Percentiles rank a stretch among this genome's conserved stretches.
These are phyloP conservation scores for Blastocystis sp. DNA, from an alignment of 352 stramenopile species.

Conservation along the genomic window DNA sequence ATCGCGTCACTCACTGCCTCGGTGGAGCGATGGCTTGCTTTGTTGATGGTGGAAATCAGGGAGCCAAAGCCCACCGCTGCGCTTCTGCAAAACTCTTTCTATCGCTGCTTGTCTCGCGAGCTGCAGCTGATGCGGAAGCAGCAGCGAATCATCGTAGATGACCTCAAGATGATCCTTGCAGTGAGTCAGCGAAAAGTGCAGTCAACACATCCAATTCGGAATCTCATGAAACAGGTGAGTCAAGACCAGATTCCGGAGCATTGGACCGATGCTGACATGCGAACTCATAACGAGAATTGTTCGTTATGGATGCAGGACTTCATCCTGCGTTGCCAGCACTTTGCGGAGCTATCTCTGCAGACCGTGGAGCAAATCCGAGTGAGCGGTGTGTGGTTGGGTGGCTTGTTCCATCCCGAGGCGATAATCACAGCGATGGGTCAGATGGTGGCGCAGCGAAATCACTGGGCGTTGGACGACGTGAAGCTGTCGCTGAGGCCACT, in stretches of 20 bases:
- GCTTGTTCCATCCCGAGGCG: conserved; percentile 82
- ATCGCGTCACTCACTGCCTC: conserved; percentile 75
- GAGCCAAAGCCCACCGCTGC: conserved; percentile 68
- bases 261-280: neutral
- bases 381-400: conserved; percentile 78
- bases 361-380: conserved; percentile 62
- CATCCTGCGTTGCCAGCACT: conserved; percentile 70
- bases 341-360: conserved; percentile 65
- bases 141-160: neutral
- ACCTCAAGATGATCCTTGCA: neutral
- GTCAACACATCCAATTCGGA: conserved; percentile 68
- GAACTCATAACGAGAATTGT: neutral
- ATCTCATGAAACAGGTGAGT: conserved; percentile 74
- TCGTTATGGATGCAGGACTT: conserved; percentile 78
- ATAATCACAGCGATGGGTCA: conserved; percentile 84
- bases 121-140: neutral
- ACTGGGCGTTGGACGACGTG: conserved; percentile 62
- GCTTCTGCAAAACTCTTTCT: conserved; percentile 79
- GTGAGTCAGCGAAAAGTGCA: neutral
- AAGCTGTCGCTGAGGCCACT: conserved; percentile 53
- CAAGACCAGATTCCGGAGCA: conserved; percentile 68
- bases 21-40: conserved; percentile 70
- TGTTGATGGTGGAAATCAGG: conserved; percentile 70
- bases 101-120: conserved; percentile 78
- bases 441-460: conserved; percentile 72